phyloP scores from a whole-genome alignment of 139 green algal species.

The Chlorella sp. region DNA sequence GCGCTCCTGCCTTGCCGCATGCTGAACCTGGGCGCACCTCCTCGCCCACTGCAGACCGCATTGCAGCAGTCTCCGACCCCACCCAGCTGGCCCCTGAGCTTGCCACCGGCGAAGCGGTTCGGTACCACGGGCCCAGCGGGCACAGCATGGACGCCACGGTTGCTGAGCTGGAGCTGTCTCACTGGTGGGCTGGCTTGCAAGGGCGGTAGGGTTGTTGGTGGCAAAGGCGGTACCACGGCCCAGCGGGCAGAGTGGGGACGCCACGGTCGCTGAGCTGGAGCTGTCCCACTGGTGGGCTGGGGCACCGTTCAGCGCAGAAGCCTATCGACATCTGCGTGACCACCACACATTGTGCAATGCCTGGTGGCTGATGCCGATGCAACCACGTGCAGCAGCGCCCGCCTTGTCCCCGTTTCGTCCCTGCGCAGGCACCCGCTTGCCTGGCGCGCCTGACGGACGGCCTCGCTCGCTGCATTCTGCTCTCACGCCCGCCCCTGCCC shows the following conservation, averaged over 20 bases:
- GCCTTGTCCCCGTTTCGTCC: too few species aligned
- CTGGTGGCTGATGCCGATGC: too few species aligned
- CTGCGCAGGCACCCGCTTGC: too few species aligned
- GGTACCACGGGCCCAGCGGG: constrained; percentile 28
- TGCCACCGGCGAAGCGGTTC: constrained; percentile 36
- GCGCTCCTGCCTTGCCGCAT: too few species aligned
- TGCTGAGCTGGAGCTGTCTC: constrained; percentile 33
- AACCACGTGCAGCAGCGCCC: too few species aligned
- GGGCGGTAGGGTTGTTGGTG: neutral
- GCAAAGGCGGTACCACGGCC: constrained; percentile 26
- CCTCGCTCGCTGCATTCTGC: too few species aligned
- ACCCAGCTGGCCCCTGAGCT: constrained; percentile 47
- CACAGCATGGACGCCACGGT: constrained; percentile 31
- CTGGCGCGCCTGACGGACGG: too few species aligned
- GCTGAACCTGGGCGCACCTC: too few species aligned
- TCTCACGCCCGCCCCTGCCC: too few species aligned
- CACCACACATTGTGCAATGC: too few species aligned
- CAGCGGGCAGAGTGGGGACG: constrained; percentile 10
- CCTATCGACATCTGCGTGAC: too few species aligned
- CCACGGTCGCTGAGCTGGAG: constrained; percentile 47
- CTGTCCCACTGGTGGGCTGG: constrained; percentile 33
- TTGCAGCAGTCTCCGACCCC: constrained; percentile 44
- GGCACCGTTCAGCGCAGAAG: too few species aligned
- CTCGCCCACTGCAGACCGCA: constrained; percentile 36
- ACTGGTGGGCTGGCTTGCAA: constrained; percentile 31